Evolutionary conservation across 2,329 filamentous ascomycete species (phyloP), one percentile per base, ranked within the genome.

Genomic region (Ilyonectria destructans): DNA sequence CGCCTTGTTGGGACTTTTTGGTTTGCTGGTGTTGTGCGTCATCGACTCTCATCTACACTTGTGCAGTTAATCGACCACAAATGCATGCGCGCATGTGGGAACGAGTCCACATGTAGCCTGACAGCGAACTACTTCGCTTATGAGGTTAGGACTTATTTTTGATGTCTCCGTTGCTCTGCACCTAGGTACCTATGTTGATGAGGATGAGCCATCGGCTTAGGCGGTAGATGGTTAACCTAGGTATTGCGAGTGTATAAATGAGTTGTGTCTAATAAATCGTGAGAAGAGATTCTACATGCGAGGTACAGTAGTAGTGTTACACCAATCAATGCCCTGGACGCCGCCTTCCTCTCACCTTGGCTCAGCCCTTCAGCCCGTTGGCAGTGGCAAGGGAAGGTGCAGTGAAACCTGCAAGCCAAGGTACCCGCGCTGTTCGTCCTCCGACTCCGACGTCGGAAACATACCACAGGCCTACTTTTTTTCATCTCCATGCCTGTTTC

Each of bases 231-330:
- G 8, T 26, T 29, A 23, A 51, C 23, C 21, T 15, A 33, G 31
- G 31, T 33, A 12, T 33, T 12, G 31, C 31, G 12, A 1, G 15
- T 29, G 48, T 17, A 23, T 49, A 26, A 15, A 21, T 21, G 21
- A 31, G 48, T 31, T 51, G 48, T n/a, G 26, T 51, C 9, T 23
- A 33, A 12, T 23, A 33, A 33, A 33, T 33, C 31, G 31, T 66
- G 67, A 75, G 69, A 70, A 69, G 73, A 69, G 73, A 71, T 75
- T 74, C 66, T 74, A 73, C 68, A 69, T 66, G 29, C 21, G 46
- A 52, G 29, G 37, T 46, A 55, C 45, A 55, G 48, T 40, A 60
- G 43, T 40, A 58, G 43, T 46, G 69, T 40, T 67, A 66, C 55
- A 71, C 40, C 37, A 43, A 51, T 46, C 40, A n/a, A 54, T 26